Evolutionary conservation across 2,329 filamentous ascomycete genomes (phyloP).

Genomic region (Microsporum canis): DNA sequence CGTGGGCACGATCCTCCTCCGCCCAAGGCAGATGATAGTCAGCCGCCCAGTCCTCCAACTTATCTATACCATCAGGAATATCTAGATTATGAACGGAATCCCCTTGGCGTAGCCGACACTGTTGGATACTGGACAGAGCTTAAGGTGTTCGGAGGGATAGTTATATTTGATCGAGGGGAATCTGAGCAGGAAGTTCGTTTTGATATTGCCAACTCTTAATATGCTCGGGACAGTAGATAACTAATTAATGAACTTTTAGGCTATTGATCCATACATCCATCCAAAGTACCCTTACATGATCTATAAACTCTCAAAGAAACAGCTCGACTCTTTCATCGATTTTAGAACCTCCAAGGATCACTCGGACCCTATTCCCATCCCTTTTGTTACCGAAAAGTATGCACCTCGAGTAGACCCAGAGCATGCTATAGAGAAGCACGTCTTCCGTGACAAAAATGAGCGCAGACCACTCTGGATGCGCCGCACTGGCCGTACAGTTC

Average conservation of each 20-base stretch:
- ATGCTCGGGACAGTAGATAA: background rate
- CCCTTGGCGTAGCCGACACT: constrained; percentile 18
- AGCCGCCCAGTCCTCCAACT: background rate
- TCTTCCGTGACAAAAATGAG: constrained; percentile 6
- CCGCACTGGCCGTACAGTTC: too few relatives aligned
- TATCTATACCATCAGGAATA: background rate
- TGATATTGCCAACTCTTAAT: background rate
- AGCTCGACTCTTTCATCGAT: background rate
- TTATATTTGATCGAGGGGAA: constrained; percentile 18
- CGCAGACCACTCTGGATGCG: background rate
- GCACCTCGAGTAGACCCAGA: background rate
- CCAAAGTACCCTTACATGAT: background rate
- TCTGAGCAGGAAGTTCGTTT: background rate
- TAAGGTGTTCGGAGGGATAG: constrained; percentile 19
- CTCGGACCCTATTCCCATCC: background rate
- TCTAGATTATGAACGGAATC: constrained; percentile 14
- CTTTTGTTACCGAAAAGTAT: background rate
- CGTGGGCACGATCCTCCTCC: background rate
- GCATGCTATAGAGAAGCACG: background rate
- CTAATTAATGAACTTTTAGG: background rate
- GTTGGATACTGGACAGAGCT: constrained; percentile 22
- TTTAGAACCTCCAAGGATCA: background rate
- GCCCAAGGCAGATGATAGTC: background rate
- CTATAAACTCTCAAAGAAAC: background rate
- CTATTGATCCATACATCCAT: background rate